A percentile compares a stretch with the other conserved stretches of the same genome.
Conservation (phyloP, 177 flowering plant species). For the Vitis hybrid region DNA sequence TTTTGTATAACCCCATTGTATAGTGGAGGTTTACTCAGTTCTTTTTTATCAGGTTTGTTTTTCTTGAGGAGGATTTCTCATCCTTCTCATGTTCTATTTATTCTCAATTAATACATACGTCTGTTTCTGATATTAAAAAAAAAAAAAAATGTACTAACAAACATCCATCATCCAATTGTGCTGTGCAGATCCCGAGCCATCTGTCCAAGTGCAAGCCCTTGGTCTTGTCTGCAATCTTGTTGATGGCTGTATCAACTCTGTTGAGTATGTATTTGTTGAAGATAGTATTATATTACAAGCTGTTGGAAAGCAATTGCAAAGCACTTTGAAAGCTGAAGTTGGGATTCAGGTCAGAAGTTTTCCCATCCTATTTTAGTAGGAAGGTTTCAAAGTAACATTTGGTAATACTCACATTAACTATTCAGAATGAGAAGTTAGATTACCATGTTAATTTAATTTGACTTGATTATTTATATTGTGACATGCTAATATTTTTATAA, state of each 20-base stretch:
- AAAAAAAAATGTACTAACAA: not conserved
- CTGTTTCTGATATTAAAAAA: too few relatives aligned
- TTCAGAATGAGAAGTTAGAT: not conserved
- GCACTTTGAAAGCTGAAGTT: conserved; percentile 55
- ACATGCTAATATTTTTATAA: too few relatives aligned
- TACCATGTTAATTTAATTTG: not conserved
- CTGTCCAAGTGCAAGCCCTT: conserved; percentile 89
- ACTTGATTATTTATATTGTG: too few relatives aligned
- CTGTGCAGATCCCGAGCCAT: conserved; percentile 73
- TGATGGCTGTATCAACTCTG: conserved; percentile 60
- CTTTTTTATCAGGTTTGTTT: too few relatives aligned
- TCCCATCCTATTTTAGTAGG: conserved; percentile 1
- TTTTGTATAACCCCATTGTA: too few relatives aligned
- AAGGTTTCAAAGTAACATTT: not conserved
- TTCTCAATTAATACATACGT: too few relatives aligned
- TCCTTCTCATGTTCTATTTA: too few relatives aligned
- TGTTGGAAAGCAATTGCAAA: conserved; percentile 66
- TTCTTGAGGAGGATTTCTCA: too few relatives aligned
- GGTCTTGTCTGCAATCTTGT: conserved; percentile 88
- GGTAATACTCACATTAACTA: not conserved
- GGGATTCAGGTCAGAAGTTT: conserved; percentile 65
- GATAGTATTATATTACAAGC: conserved; percentile 66
- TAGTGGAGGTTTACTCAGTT: too few relatives aligned
- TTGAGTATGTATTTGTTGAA: conserved; percentile 66
- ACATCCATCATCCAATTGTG: not conserved